Evolutionary conservation across 495 filamentous ascomycete genomes (phyloP).

Genomic region (Daldinia loculata): DNA sequence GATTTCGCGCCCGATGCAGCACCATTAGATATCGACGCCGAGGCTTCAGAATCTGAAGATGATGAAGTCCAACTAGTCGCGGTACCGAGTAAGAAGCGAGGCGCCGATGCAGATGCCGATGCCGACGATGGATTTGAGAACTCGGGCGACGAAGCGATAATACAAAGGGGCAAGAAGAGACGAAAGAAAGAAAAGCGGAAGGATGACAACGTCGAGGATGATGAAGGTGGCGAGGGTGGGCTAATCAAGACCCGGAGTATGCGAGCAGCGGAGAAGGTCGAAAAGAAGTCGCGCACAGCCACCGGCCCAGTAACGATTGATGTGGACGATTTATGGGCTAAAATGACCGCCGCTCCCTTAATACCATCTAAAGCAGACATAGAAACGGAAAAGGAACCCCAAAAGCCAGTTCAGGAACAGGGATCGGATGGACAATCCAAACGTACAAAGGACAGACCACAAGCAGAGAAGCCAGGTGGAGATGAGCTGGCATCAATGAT

Average conservation of each 20-base stretch:
- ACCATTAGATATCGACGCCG: slow-evolving; percentile 57
- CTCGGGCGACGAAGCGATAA: slow-evolving; percentile 83
- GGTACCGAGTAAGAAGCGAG: slow-evolving; percentile 51
- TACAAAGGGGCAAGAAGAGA: slow-evolving; percentile 66
- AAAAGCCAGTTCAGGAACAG: slow-evolving; percentile 18
- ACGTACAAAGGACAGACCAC: slow-evolving; percentile 31
- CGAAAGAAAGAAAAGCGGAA: slow-evolving; percentile 62
- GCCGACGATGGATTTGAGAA: slow-evolving; percentile 62
- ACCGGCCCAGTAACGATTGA: slow-evolving; percentile 81
- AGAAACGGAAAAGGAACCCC: slow-evolving; percentile 37
- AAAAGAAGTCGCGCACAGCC: slow-evolving; percentile 67
- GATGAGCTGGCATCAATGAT: slow-evolving; percentile 61
- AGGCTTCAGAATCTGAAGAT: slow-evolving; percentile 52
- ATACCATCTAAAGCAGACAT: slow-evolving; percentile 32
- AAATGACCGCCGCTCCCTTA: slow-evolving; percentile 67
- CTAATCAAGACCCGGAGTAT: slow-evolving; percentile 84
- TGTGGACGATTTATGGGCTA: slow-evolving; percentile 87
- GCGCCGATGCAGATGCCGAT: slow-evolving; percentile 53
- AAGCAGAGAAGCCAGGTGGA: slow-evolving; percentile 34
- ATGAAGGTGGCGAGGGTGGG: slow-evolving; percentile 75
- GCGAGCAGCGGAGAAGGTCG: slow-evolving; percentile 68
- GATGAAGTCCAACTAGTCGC: slow-evolving; percentile 41
- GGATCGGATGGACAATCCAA: slow-evolving; percentile 7
- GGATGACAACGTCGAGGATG: slow-evolving; percentile 56
- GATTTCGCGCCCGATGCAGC: slow-evolving; percentile 73